phyloP scores from a whole-genome alignment of 2,329 filamentous ascomycete genomes.

The Fusarium sp. region DNA sequence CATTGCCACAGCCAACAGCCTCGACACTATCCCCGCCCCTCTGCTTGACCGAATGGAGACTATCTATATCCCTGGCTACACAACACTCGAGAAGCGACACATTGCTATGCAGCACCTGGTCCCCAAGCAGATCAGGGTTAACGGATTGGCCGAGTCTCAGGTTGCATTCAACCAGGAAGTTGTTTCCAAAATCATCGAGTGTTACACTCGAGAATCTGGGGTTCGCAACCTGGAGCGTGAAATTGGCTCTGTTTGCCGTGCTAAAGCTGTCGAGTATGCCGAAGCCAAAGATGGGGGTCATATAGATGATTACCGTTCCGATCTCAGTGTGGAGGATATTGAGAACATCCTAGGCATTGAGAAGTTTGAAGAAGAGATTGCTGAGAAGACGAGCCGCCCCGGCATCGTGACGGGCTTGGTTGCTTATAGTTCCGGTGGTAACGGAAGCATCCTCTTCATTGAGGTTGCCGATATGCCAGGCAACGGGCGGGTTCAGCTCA shows the following conservation, averaged over 20 bases:
- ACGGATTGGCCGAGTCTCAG: slow-evolving; percentile 80
- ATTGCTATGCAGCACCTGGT: slow-evolving; percentile 94
- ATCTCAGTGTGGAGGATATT: slow-evolving; percentile 79
- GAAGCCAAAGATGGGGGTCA: slow-evolving; percentile 81
- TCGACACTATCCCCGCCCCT: slow-evolving; percentile 94
- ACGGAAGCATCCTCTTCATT: slow-evolving; percentile 97
- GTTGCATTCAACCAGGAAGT: slow-evolving; percentile 82
- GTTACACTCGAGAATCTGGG: slow-evolving; percentile 94
- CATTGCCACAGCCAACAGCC: slow-evolving; percentile 93
- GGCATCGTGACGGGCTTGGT: slow-evolving; percentile 96
- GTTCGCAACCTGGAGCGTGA: slow-evolving; percentile 97
- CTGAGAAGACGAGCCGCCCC: slow-evolving; percentile 82
- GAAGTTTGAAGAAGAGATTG: slow-evolving; percentile 93
- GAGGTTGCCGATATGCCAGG: slow-evolving; percentile 98
- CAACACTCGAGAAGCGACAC: slow-evolving; percentile 93
- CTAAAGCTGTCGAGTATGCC: slow-evolving; percentile 93
- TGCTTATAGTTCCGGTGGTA: slow-evolving; percentile 89
- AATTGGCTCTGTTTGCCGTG: slow-evolving; percentile 90
- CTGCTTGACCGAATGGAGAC: slow-evolving; percentile 97
- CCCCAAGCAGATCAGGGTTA: slow-evolving; percentile 92
- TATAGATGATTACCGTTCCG: slow-evolving; percentile 74
- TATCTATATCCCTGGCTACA: slow-evolving; percentile 92
- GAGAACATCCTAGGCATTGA: slow-evolving; percentile 93
- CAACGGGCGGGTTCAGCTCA: slow-evolving; percentile 88
- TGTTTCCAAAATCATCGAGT: slow-evolving; percentile 92